Conservation (phyloP, 768 basidiomycete genomes). For the Leccinum arenicola region DNA sequence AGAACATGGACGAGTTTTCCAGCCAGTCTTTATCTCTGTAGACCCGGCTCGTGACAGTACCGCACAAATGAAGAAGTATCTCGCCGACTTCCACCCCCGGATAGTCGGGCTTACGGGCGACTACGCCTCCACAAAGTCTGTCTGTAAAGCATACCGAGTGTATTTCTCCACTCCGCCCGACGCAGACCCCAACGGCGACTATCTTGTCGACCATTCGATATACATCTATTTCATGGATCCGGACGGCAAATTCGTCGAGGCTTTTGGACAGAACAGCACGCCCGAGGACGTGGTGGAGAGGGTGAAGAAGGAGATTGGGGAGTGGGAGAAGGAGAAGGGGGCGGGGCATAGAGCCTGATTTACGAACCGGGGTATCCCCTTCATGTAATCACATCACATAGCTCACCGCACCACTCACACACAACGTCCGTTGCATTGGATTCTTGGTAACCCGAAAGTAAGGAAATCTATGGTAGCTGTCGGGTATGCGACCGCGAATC, state of each 20-base stretch:
- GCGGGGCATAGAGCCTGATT: conserved; percentile 23
- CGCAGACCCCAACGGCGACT: conserved; percentile 87
- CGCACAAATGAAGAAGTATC: conserved; percentile 58
- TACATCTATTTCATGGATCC: conserved; percentile 99
- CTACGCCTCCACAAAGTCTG: conserved; percentile 80
- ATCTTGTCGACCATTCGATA: conserved; percentile 95
- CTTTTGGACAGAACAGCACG: conserved; percentile 83
- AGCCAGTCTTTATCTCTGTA: conserved; percentile 93
- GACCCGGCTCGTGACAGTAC: conserved; percentile 90
- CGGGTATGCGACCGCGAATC: conserved; percentile 18
- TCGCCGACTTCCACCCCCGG: conserved; percentile 86
- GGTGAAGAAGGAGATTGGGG: conserved; percentile 50
- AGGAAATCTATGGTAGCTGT: conserved; percentile 12
- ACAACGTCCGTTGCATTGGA: background rate
- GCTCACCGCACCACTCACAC: conserved; percentile 18
- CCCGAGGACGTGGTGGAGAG: conserved; percentile 65
- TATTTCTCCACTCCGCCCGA: conserved; percentile 96
- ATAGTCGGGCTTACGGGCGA: conserved; percentile 86
- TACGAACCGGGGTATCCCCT: background rate
- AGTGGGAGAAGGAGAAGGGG: conserved; percentile 39
- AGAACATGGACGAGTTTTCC: conserved; percentile 66
- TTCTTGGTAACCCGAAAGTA: background rate
- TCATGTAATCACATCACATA: conserved; percentile 12
- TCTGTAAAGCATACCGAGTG: conserved; percentile 94
- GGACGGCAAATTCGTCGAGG: conserved; percentile 89